These are phyloP conservation scores for Bocquillonia castaneifolia DNA, from an alignment of 441 rosid species.

Conservation along the genomic window DNA sequence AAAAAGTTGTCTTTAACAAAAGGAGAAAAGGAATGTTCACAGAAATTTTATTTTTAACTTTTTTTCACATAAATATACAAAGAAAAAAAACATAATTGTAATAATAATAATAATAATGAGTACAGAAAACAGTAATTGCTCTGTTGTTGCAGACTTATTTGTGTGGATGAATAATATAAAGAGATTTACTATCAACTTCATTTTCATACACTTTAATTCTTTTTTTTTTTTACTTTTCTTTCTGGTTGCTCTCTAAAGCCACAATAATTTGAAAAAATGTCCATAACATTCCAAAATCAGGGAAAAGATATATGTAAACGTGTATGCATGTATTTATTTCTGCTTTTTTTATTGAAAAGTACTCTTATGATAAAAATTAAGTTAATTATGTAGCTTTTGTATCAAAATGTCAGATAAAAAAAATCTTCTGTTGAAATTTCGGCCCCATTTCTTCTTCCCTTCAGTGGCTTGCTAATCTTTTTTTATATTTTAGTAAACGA, in stretches of 20 bases:
- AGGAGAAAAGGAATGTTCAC: slow-evolving; percentile 3
- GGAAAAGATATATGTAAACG: not conserved
- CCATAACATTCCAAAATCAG: not conserved
- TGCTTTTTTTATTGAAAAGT: not conserved
- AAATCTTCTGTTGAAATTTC: no score
- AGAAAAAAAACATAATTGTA: not conserved
- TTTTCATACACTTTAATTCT: not conserved
- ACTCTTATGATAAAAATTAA: not conserved
- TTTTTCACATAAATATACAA: not conserved
- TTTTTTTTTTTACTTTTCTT: not conserved
- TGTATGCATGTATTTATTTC: not conserved
- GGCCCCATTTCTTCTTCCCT: not conserved
- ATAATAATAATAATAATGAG: not conserved
- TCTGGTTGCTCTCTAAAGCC: not conserved
- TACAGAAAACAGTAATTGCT: not conserved
- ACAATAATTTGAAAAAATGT: not conserved
- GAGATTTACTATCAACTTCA: not conserved
- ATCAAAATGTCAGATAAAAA: no score
- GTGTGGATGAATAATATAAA: not conserved
- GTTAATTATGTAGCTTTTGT: not conserved
- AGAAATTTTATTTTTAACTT: not conserved
- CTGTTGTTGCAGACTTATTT: slow-evolving; percentile 8
- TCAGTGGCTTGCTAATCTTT: not conserved
- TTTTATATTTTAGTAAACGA: no score
- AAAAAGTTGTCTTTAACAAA: slow-evolving; percentile 18